phyloP scores from a whole-genome alignment of 371 early-diverging fungal species.

The Mucor saturninus region DNA sequence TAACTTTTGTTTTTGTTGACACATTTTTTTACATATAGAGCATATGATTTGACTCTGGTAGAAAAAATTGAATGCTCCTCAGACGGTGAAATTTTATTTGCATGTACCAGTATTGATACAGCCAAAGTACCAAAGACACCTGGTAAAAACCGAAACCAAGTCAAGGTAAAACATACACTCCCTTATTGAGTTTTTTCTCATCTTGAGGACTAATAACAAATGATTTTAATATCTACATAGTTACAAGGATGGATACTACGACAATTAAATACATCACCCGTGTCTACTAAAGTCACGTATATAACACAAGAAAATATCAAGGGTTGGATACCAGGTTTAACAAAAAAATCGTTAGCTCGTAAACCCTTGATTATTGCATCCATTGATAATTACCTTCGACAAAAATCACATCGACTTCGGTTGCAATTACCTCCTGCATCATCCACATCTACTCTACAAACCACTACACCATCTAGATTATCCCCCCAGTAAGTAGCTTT shows the following conservation, averaged over 20 bases:
- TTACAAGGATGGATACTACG: constrained; percentile 70
- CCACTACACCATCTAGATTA: constrained; percentile 4
- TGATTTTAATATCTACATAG: constrained; percentile 7
- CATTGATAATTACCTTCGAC: constrained; percentile 63
- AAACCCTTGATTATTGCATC: constrained; percentile 66
- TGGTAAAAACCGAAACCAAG: constrained; percentile 59
- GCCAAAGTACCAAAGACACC: constrained; percentile 61
- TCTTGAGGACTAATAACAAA: neutral
- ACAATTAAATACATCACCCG: constrained; percentile 56
- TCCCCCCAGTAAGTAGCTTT: neutral
- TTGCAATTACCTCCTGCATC: constrained; percentile 12
- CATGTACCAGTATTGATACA: constrained; percentile 67
- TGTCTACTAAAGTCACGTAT: constrained; percentile 67
- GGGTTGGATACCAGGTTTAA: constrained; percentile 70
- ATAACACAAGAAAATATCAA: constrained; percentile 49
- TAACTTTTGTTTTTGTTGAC: neutral
- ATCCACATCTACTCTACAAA: neutral
- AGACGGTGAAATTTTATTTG: constrained; percentile 68
- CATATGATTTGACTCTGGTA: constrained; percentile 64
- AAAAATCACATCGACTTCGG: constrained; percentile 55
- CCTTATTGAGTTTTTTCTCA: neutral
- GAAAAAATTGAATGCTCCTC: constrained; percentile 65
- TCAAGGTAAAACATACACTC: constrained; percentile 45
- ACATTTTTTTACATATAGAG: constrained; percentile 36
- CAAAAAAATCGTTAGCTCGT: constrained; percentile 67